Conservation (phyloP, 305 asterid species). For the Euphrasia arctica region DNA sequence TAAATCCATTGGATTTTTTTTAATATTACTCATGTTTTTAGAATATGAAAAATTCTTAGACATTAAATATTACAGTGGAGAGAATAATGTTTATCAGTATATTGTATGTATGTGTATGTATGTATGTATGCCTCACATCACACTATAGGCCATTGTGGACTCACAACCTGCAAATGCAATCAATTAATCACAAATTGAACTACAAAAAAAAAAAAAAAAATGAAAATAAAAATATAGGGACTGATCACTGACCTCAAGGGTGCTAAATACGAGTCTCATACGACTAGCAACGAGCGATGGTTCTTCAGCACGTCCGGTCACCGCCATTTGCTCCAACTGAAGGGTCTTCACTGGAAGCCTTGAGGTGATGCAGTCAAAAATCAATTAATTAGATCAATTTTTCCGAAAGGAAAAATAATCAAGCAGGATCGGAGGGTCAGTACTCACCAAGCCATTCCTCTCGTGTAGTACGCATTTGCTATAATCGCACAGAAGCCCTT, state of each 20-base stretch:
- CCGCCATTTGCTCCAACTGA: conserved; percentile 92
- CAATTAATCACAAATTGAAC: conserved; percentile 15
- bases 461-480: conserved; percentile 87
- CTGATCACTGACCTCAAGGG: conserved; percentile 67
- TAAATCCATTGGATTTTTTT: too few species aligned
- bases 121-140: conserved; percentile 18
- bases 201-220: too few species aligned
- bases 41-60: too few species aligned
- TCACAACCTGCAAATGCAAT: conserved; percentile 77
- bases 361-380: conserved; percentile 25
- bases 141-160: conserved; percentile 90
- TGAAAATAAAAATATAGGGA: not conserved
- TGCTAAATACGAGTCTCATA: conserved; percentile 84
- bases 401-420: not conserved
- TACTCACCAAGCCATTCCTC: conserved; percentile 97
- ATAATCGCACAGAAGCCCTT: conserved; percentile 94
- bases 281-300: conserved; percentile 90
- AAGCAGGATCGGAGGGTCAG: not conserved
- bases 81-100: too few species aligned
- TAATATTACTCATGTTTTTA: too few species aligned
- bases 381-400: not conserved
- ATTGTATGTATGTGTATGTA: too few species aligned
- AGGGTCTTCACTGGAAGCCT: conserved; percentile 98
- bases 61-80: too few species aligned
- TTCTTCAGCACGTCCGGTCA: conserved; percentile 74